Conservation (phyloP, 345 rosid genomes). For the Moricandia moricandioides region DNA sequence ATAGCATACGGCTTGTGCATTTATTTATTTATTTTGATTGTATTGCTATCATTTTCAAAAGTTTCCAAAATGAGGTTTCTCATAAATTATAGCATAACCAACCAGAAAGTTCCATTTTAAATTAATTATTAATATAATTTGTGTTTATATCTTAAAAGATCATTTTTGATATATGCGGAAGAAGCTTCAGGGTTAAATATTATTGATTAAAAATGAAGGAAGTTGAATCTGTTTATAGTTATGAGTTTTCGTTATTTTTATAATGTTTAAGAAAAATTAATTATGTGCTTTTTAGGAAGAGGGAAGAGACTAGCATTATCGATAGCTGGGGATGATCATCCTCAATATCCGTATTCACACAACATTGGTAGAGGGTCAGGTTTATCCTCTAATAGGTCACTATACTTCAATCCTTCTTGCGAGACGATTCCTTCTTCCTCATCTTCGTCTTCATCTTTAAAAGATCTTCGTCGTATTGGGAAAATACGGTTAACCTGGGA, state of each 20-base stretch:
- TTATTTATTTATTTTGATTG: too few relatives aligned
- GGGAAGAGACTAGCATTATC: conserved; percentile 53
- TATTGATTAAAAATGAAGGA: conserved; percentile 5
- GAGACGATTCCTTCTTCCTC: conserved; percentile 37
- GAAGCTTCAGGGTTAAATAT: not conserved
- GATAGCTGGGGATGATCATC: conserved; percentile 46
- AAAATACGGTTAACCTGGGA: conserved; percentile 95
- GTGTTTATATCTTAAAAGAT: not conserved
- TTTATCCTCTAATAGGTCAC: conserved; percentile 22
- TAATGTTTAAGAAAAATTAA: not conserved
- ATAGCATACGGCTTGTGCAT: not conserved
- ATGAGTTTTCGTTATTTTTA: not conserved
- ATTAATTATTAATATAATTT: not conserved
- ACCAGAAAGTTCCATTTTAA: not conserved
- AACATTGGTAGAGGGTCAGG: conserved; percentile 23
- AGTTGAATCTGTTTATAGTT: not conserved
- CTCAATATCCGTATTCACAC: conserved; percentile 24
- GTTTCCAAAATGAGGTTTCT: not conserved
- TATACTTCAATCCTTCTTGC: conserved; percentile 27
- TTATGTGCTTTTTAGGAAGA: conserved; percentile 46
- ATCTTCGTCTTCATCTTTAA: conserved; percentile 41
- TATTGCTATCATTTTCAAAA: too few relatives aligned
- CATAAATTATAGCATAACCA: not conserved
- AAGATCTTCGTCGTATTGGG: conserved; percentile 84
- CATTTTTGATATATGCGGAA: not conserved